These are phyloP conservation scores for Xerocomellus chrysenteron DNA, from an alignment of 768 basidiomycete genomes.

Conservation along the genomic window DNA sequence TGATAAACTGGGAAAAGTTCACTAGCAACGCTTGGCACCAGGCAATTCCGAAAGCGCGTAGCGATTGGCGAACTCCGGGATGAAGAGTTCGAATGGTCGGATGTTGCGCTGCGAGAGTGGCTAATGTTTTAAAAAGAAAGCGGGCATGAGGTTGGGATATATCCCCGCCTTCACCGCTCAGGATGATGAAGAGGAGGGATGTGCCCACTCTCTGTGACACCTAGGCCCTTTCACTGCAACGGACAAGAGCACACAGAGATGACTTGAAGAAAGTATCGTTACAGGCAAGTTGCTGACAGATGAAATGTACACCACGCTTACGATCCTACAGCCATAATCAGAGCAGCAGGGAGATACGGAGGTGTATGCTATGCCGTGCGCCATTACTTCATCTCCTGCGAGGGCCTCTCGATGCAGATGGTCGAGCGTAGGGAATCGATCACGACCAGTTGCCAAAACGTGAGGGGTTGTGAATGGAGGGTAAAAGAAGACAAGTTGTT, in stretches of 20 bases:
- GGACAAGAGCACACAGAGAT: not conserved
- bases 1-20: too few relatives aligned
- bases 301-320: conserved; percentile 80
- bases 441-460: conserved; percentile 46
- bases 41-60: too few relatives aligned
- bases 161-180: too few relatives aligned
- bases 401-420: conserved; percentile 56
- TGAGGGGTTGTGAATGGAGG: conserved; percentile 35
- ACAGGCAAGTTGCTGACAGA: not conserved
- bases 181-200: too few relatives aligned
- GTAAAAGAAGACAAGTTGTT: not conserved
- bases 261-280: not conserved
- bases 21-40: too few relatives aligned
- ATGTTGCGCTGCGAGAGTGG: too few relatives aligned
- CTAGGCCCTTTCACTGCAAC: too few relatives aligned
- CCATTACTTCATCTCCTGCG: conserved; percentile 91
- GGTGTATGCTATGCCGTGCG: conserved; percentile 85
- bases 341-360: conserved; percentile 80
- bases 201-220: too few relatives aligned
- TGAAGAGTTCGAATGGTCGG: too few relatives aligned
- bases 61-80: too few relatives aligned
- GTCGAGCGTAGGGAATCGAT: conserved; percentile 37
- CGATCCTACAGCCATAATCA: conserved; percentile 66
- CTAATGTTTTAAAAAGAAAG: too few relatives aligned
- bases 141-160: too few relatives aligned